Evolutionary conservation across 2,329 filamentous ascomycete genomes (phyloP), one percentile per base, ranked within the genome.

Genomic region (Ophiocordyceps camponoti-saundersi): DNA sequence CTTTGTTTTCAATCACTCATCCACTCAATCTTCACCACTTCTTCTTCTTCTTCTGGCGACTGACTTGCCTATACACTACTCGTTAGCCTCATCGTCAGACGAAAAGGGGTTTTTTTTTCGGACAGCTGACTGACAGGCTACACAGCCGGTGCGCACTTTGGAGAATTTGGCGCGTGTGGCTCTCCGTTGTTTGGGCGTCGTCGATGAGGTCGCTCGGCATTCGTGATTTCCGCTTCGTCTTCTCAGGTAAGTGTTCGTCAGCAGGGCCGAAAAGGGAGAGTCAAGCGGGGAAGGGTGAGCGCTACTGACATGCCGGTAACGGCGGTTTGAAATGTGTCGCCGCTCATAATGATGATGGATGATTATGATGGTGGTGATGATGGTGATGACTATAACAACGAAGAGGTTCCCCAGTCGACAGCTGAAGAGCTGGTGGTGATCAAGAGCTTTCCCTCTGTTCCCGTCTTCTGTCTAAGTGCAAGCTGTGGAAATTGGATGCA

Each of bases 61-160:
- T 55, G 44, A 59, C 57, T 59, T 59, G 57, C 57, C 57, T 59
- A 26, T 39, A 10, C 16, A 3, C 36, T n/a, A 26, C 8, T 8
- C 23, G 8, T 26, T 26, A 26, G 23, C 16, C 7, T 10, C 16
- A 6, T 10, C 8, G 39, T 51, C 45, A 52, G 44, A 6, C n/a
- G 13, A n/a, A 13, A 36, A 36, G 16, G 32, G 32, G 13, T 2
- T 15, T 6, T 6, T 11, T 2, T 11, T 2, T 6, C 6, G 16
- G 32, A 15, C 13, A 18, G 16, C n/a, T 18, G 3, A 56, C 59
- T 58, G 50, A 61, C 59, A 61, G 46, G 58, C 58, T 22, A 57
- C 50, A 47, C 59, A 61, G 10, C 59, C 58, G 13, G 59, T 60
- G 20, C 58, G 52, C 6, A 60, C 59, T 45, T 60, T 61, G 47